These are phyloP conservation scores for Stentor roeselii DNA, from an alignment of 73 alveolate species.

Conservation along the genomic window DNA sequence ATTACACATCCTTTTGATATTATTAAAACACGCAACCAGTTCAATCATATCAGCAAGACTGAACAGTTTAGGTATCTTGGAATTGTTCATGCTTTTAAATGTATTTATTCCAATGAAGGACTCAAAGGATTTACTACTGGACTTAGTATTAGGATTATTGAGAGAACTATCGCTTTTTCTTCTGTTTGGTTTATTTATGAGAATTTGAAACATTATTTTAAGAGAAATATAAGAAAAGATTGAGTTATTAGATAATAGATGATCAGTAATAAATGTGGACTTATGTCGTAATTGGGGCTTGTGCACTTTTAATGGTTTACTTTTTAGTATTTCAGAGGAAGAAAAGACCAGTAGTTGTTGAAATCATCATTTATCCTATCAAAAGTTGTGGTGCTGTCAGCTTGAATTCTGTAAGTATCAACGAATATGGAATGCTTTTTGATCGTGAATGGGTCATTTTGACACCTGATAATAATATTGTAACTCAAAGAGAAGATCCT, in stretches of 20 bases:
- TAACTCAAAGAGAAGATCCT: not conserved
- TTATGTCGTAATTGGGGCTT: no score
- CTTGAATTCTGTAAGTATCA: not conserved
- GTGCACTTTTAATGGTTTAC: no score
- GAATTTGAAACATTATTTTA: not conserved
- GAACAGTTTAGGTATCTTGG: not conserved
- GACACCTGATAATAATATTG: not conserved
- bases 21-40: conserved; percentile 4
- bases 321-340: no score
- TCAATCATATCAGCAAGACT: not conserved
- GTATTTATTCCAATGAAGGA: not conserved
- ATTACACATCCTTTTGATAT: conserved; percentile 23
- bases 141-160: not conserved
- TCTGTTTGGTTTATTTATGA: not conserved
- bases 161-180: not conserved
- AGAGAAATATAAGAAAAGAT: no score
- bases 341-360: not conserved
- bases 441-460: not conserved
- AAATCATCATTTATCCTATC: not conserved
- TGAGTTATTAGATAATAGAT: no score
- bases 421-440: not conserved
- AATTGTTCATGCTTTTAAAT: not conserved
- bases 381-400: not conserved
- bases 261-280: no score
- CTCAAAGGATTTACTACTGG: conserved; percentile 8